Percentiles rank a stretch among this genome's conserved stretches.
These are phyloP conservation scores for Paraleonurus japonicus DNA, from an alignment of 257 asterid species.

Conservation along the genomic window DNA sequence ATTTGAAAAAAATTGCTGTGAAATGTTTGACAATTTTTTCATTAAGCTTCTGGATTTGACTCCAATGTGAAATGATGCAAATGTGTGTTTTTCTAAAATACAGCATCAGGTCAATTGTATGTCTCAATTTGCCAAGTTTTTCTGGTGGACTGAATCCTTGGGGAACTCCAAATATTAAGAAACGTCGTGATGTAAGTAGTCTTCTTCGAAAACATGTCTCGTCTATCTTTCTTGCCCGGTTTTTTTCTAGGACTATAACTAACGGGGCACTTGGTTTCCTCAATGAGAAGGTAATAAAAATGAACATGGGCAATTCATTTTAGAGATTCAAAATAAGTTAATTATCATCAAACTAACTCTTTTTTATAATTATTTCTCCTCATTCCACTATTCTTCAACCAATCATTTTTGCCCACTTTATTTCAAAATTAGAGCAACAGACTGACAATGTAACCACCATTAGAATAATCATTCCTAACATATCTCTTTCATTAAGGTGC, in stretches of 20 bases:
- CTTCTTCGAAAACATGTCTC: background rate
- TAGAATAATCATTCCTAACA: too few species aligned
- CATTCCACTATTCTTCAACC: too few species aligned
- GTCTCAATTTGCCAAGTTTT: constrained; percentile 94
- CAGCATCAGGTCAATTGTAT: constrained; percentile 85
- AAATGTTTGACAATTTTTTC: background rate
- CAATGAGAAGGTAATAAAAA: too few species aligned
- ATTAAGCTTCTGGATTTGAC: too few species aligned
- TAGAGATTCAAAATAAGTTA: too few species aligned
- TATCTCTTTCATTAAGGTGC: too few species aligned
- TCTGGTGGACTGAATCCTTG: constrained; percentile 97
- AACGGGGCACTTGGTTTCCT: background rate
- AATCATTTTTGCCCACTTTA: too few species aligned
- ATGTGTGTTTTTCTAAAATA: constrained; percentile 8
- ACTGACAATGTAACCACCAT: too few species aligned
- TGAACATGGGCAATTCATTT: too few species aligned
- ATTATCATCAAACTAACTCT: too few species aligned
- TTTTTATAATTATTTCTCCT: too few species aligned
- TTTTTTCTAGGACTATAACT: background rate
- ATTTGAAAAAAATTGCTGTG: background rate
- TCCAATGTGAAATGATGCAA: background rate
- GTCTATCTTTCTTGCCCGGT: background rate
- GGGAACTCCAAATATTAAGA: constrained; percentile 73
- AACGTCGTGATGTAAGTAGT: constrained; percentile 56
- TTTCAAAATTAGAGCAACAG: too few species aligned